Conservation (phyloP, 305 asterid genomes). For the Rubia tinctorum region DNA sequence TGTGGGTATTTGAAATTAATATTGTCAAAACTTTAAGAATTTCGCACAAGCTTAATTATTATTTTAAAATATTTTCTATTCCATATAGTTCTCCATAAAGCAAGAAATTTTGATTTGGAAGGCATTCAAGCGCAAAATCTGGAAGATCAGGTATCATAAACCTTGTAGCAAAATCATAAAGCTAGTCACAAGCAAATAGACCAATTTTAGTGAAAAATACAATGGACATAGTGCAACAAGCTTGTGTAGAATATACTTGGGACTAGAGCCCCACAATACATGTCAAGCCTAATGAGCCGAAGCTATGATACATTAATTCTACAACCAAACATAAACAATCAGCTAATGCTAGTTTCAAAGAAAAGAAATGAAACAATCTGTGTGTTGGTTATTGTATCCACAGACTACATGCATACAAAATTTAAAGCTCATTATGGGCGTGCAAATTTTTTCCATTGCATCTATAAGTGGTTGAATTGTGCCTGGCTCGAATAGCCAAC, state of each 20-base stretch:
- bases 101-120: conserved; percentile 88
- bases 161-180: conserved; percentile 82
- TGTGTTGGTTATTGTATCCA: neutral
- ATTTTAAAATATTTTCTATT: conserved; percentile 33
- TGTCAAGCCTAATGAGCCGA: neutral
- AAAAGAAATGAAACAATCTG: neutral
- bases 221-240: neutral
- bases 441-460: conserved; percentile 58
- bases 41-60: too few species aligned
- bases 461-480: conserved; percentile 77
- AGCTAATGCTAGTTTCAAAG: neutral
- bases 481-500: conserved; percentile 83
- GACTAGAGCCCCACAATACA: neutral
- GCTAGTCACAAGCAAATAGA: conserved; percentile 60
- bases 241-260: neutral
- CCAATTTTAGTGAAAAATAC: conserved; percentile 5
- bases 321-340: neutral
- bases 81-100: conserved; percentile 87
- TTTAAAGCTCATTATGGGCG: conserved; percentile 60
- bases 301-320: too few species aligned
- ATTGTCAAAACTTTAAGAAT: too few species aligned
- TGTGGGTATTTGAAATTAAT: too few species aligned
- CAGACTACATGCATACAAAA: conserved; percentile 7
- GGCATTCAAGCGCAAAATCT: conserved; percentile 94
- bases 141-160: conserved; percentile 72